Conservation (phyloP, 176 grass and related monocot genomes). For the Phoenix roebelenii region DNA sequence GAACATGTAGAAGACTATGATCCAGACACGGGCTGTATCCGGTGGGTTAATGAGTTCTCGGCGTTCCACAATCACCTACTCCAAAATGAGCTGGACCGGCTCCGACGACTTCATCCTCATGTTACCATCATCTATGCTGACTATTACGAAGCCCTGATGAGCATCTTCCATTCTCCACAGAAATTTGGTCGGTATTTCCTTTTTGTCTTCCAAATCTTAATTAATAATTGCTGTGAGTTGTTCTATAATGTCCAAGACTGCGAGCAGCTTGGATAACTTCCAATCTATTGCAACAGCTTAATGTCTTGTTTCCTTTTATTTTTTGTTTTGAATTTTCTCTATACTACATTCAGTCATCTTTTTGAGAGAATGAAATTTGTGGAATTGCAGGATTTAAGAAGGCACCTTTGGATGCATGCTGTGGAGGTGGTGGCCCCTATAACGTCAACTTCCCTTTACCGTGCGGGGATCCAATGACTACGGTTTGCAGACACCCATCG, state of each 20-base stretch:
- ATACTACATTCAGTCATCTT: not conserved
- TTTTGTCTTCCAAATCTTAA: too few species aligned
- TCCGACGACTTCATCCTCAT: not conserved
- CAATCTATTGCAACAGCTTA: too few species aligned
- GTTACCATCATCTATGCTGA: not conserved
- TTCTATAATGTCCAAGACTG: too few species aligned
- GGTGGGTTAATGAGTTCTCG: not conserved
- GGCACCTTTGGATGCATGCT: not conserved
- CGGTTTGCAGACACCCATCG: not conserved
- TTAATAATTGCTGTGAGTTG: not conserved
- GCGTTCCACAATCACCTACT: not conserved
- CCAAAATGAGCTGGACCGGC: not conserved
- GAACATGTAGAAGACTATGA: not conserved
- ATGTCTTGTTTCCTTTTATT: too few species aligned
- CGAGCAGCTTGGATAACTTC: not conserved
- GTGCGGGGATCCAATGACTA: not conserved
- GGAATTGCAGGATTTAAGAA: not conserved
- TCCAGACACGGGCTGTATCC: conserved; percentile 1
- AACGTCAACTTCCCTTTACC: not conserved
- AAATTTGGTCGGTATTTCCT: not conserved
- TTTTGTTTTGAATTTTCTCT: too few species aligned
- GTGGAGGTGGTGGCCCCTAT: not conserved
- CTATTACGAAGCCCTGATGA: not conserved
- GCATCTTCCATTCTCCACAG: not conserved
- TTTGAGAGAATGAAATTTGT: not conserved